These are phyloP conservation scores for Pythium brassicae DNA, from an alignment of 352 stramenopile species.

Conservation along the genomic window DNA sequence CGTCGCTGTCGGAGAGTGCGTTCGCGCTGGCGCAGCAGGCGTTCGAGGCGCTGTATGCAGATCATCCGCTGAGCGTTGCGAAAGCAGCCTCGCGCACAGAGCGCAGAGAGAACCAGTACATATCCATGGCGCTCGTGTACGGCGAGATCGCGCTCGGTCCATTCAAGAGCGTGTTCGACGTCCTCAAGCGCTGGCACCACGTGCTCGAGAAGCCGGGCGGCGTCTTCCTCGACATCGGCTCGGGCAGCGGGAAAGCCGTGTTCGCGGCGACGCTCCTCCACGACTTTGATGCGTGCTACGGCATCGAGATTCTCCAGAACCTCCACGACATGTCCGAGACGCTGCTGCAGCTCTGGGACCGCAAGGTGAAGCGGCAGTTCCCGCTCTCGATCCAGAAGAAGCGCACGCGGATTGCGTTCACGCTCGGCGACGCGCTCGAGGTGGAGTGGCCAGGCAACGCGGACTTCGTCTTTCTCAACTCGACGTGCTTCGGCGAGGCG, in stretches of 20 bases:
- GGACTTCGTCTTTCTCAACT: slow-evolving; percentile 87
- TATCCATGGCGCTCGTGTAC: slow-evolving; percentile 81
- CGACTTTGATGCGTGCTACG: slow-evolving; percentile 81
- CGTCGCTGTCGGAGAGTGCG: slow-evolving; percentile 21
- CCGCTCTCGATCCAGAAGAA: slow-evolving; percentile 59
- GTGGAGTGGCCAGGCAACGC: slow-evolving; percentile 60
- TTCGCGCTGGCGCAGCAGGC: slow-evolving; percentile 18
- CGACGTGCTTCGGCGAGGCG: slow-evolving; percentile 79
- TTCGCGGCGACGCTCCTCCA: slow-evolving; percentile 81
- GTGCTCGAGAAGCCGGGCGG: slow-evolving; percentile 63
- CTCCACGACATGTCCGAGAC: slow-evolving; percentile 58
- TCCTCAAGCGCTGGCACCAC: slow-evolving; percentile 54
- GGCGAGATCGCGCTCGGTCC: slow-evolving; percentile 85
- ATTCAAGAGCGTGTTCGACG: slow-evolving; percentile 64
- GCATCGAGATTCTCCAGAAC: slow-evolving; percentile 86
- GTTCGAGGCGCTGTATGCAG: slow-evolving; percentile 44
- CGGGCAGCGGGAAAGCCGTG: slow-evolving; percentile 82
- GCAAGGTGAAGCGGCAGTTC: slow-evolving; percentile 39
- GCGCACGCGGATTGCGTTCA: slow-evolving; percentile 66
- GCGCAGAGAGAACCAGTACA: slow-evolving; percentile 49
- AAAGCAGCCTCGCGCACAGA: slow-evolving; percentile 35
- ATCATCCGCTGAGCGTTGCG: slow-evolving; percentile 36
- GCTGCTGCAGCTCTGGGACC: slow-evolving; percentile 56
- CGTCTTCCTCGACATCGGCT: slow-evolving; percentile 86
- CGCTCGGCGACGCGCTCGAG: slow-evolving; percentile 56